Conservation (phyloP, 1,284 basidiomycete genomes). For the Cryptococcus deneoformans region DNA sequence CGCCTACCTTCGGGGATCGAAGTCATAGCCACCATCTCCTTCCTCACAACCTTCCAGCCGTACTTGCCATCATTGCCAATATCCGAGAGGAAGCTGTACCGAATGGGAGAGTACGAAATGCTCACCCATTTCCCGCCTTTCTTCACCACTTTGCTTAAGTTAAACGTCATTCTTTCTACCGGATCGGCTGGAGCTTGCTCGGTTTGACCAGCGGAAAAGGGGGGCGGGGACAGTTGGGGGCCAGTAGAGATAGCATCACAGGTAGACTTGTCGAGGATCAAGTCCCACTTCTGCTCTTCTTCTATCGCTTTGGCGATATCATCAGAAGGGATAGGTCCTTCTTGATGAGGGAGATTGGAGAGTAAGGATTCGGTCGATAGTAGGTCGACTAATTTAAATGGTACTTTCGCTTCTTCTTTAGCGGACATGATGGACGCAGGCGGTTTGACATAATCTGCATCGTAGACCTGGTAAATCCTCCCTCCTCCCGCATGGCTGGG, state of each 20-base stretch:
- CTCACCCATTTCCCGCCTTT: slow-evolving; percentile 31
- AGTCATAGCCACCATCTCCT: slow-evolving; percentile 13
- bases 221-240: not conserved
- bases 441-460: slow-evolving; percentile 35
- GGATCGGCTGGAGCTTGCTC: slow-evolving; percentile 12
- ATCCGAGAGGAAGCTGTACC: slow-evolving; percentile 25
- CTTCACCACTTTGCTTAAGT: slow-evolving; percentile 21
- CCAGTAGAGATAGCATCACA: slow-evolving; percentile 46
- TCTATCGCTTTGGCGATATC: not conserved
- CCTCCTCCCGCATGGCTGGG: not conserved
- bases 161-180: slow-evolving; percentile 24
- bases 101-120: slow-evolving; percentile 33
- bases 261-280: slow-evolving; percentile 44
- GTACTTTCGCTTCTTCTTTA: not conserved
- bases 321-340: not conserved
- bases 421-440: not conserved
- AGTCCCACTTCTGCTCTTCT: slow-evolving; percentile 22
- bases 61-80: too few relatives aligned
- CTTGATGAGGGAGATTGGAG: not conserved
- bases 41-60: slow-evolving; percentile 12
- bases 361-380: slow-evolving; percentile 7
- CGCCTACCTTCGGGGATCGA: slow-evolving; percentile 11
- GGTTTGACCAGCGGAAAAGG: not conserved
- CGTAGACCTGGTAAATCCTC: slow-evolving; percentile 19
- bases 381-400: slow-evolving; percentile 8